These are phyloP conservation scores for Tetracentron sinense DNA, from an alignment of 164 flowering plant genomes.

Conservation along the genomic window DNA sequence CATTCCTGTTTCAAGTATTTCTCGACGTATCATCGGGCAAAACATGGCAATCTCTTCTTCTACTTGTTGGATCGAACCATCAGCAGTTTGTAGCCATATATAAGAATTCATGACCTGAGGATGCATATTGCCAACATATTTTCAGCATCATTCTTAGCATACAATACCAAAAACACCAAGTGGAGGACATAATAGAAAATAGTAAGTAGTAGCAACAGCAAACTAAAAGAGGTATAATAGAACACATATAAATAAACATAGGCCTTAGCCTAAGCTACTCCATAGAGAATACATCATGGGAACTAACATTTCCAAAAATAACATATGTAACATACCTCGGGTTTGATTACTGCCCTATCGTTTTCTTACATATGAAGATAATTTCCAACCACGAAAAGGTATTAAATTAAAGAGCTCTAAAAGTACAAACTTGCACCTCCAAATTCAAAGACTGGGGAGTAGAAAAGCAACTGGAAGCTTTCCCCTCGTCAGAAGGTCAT, in stretches of 20 bases:
- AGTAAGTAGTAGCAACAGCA: neutral
- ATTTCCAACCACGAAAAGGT: conserved; percentile 8
- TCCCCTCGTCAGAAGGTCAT: conserved; percentile 9
- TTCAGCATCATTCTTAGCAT: neutral
- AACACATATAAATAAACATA: too few relatives aligned
- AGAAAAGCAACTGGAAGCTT: conserved; percentile 8
- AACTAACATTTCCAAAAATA: neutral
- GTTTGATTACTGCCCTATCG: conserved; percentile 48
- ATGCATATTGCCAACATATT: conserved; percentile 6
- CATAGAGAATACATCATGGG: neutral
- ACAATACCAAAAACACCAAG: too few relatives aligned
- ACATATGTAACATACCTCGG: conserved; percentile 42
- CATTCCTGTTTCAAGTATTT: conserved; percentile 65
- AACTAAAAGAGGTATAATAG: too few relatives aligned
- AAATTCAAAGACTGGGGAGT: conserved; percentile 10
- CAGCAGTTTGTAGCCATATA: conserved; percentile 88
- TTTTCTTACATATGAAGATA: conserved; percentile 44
- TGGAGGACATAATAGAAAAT: too few relatives aligned
- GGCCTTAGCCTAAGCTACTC: too few relatives aligned
- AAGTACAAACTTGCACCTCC: conserved; percentile 8
- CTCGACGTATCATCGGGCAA: conserved; percentile 82
- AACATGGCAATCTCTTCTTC: conserved; percentile 93
- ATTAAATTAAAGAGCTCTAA: conserved; percentile 1
- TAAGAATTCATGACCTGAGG: conserved; percentile 74
- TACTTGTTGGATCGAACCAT: conserved; percentile 93